These are phyloP conservation scores for Pyrenochaeta sp. DNA, from an alignment of 2,329 filamentous ascomycete species.

Conservation along the genomic window DNA sequence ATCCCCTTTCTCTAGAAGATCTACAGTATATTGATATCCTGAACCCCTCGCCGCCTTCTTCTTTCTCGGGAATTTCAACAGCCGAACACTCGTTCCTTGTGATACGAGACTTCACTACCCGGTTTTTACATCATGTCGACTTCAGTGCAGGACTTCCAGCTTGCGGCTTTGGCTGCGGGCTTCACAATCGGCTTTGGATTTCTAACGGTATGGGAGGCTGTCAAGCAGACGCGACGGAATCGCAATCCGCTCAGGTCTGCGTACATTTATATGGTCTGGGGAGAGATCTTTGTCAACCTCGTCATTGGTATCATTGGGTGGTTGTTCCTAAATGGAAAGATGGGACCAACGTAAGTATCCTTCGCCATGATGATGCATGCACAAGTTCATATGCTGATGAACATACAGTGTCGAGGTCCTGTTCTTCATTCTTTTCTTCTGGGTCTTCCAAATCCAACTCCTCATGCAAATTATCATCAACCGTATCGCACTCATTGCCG, in stretches of 20 bases:
- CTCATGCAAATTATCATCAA: conserved; percentile 66
- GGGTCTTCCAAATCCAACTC: conserved; percentile 56
- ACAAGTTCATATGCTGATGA: conserved; percentile 3
- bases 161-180: conserved; percentile 44
- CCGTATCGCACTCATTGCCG: conserved; percentile 60
- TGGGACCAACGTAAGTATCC: conserved; percentile 40
- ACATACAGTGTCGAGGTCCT: conserved; percentile 35
- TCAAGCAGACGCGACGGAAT: conserved; percentile 47
- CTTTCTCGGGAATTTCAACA: not conserved
- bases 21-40: not conserved
- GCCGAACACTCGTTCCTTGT: not conserved
- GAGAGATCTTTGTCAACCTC: conserved; percentile 40
- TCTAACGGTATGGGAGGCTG: conserved; percentile 45
- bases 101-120: not conserved
- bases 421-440: conserved; percentile 44
- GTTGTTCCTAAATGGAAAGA: conserved; percentile 38
- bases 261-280: conserved; percentile 51
- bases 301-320: conserved; percentile 42
- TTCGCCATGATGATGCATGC: no score
- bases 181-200: conserved; percentile 47
- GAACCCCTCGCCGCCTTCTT: not conserved
- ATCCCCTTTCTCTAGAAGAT: conserved; percentile 8
- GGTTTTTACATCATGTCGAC: conserved; percentile 20
- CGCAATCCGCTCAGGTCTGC: conserved; percentile 41
- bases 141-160: conserved; percentile 36